A percentile compares a stretch with the other conserved stretches of the same genome.
phyloP scores from a whole-genome alignment of 1,284 basidiomycete genomes.

The Mycena sp. region DNA sequence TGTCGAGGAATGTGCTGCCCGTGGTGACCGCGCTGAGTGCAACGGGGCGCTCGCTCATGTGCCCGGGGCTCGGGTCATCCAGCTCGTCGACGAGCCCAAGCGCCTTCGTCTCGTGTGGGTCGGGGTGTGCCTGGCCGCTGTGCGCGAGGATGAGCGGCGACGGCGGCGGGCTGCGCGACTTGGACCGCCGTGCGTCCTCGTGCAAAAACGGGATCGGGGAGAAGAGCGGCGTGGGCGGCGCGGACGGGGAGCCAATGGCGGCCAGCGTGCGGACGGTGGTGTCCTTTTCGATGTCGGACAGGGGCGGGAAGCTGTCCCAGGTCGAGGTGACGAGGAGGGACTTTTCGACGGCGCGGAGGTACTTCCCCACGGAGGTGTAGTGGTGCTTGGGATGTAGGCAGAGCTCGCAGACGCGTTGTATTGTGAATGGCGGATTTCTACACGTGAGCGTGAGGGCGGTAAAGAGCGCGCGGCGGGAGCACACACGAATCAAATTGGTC shows the following conservation, averaged over 20 bases:
- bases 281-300: conserved; percentile 53
- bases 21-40: conserved; percentile 75
- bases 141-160: conserved; percentile 68
- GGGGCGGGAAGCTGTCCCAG: conserved; percentile 72
- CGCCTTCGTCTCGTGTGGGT: conserved; percentile 54
- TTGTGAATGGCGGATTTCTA: conserved; percentile 88
- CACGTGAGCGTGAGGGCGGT: conserved; percentile 20
- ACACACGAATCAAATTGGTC: conserved; percentile 83
- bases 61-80: conserved; percentile 82
- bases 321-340: conserved; percentile 88
- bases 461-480: conserved; percentile 6
- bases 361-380: conserved; percentile 88
- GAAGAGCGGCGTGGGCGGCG: conserved; percentile 81
- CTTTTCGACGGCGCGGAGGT: conserved; percentile 90
- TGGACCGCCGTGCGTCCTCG: conserved; percentile 77
- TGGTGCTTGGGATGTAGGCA: conserved; percentile 74
- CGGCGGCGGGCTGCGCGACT: conserved; percentile 78
- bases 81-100: conserved; percentile 84
- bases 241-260: conserved; percentile 55
- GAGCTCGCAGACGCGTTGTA: conserved; percentile 93
- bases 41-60: conserved; percentile 81
- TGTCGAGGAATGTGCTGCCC: conserved; percentile 52
- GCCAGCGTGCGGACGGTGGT: conserved; percentile 52
- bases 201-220: conserved; percentile 87
- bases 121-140: conserved; percentile 41